phyloP scores from a whole-genome alignment of 257 asterid genomes.

The Cordia subcordata region DNA sequence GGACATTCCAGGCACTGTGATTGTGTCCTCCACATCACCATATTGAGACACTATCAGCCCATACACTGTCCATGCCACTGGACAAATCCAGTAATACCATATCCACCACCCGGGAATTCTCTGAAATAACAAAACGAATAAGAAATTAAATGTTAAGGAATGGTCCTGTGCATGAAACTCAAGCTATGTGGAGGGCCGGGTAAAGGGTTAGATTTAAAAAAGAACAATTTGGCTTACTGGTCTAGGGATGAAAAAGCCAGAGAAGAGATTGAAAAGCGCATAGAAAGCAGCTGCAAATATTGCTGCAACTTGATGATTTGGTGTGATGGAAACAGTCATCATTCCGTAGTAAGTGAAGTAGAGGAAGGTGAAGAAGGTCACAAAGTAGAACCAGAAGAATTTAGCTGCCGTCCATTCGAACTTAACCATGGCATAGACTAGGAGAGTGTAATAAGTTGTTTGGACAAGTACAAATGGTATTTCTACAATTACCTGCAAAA shows the following conservation, averaged over 20 bases:
- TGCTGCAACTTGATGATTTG: conserved; percentile 50
- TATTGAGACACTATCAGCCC: conserved; percentile 73
- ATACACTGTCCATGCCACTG: conserved; percentile 83
- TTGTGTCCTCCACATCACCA: conserved; percentile 47
- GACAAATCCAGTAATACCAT: conserved; percentile 85
- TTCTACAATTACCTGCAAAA: conserved; percentile 40
- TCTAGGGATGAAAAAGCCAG: conserved; percentile 59
- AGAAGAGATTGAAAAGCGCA: conserved; percentile 55
- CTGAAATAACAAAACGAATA: conserved; percentile 20
- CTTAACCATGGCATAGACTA: conserved; percentile 48
- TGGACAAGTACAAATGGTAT: conserved; percentile 49
- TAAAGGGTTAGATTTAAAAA: background rate
- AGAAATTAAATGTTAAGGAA: background rate
- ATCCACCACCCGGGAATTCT: conserved; percentile 78
- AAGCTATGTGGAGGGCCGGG: background rate
- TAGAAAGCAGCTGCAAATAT: conserved; percentile 43
- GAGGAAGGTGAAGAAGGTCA: conserved; percentile 48
- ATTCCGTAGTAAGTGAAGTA: conserved; percentile 58
- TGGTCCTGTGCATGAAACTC: background rate
- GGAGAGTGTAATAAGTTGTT: conserved; percentile 38
- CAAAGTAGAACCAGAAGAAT: conserved; percentile 51
- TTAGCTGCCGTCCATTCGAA: conserved; percentile 47
- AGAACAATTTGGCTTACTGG: conserved; percentile 35
- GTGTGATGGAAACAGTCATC: conserved; percentile 59
- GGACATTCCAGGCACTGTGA: conserved; percentile 35